phyloP scores from a whole-genome alignment of 2,329 filamentous ascomycete species.

The Colletotrichum endophyticum region DNA sequence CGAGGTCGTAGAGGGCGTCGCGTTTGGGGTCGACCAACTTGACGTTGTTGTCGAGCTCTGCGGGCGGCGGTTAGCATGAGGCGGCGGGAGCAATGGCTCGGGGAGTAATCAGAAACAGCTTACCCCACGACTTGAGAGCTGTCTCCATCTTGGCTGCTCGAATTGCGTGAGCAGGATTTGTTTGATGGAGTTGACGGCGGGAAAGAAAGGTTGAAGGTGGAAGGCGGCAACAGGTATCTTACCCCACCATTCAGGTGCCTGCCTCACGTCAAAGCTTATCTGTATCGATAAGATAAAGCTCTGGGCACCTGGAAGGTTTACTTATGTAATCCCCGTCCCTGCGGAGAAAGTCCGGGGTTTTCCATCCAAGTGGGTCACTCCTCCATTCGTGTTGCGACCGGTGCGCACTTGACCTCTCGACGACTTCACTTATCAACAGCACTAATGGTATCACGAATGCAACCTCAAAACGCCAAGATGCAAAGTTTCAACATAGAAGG shows the following conservation, averaged over 20 bases:
- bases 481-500: neutral
- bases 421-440: neutral
- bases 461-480: neutral
- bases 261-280: neutral
- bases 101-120: neutral
- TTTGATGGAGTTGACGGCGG: neutral
- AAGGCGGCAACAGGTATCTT: neutral
- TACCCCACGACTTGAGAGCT: constrained; percentile 33
- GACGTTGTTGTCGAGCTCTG: constrained; percentile 88
- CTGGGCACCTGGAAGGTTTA: neutral
- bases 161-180: neutral
- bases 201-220: neutral
- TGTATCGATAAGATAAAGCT: constrained; percentile 20
- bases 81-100: neutral
- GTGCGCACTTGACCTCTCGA: neutral
- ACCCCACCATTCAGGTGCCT: constrained; percentile 14
- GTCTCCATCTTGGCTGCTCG: constrained; percentile 28
- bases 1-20: constrained; percentile 91
- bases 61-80: neutral
- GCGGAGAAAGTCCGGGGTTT: neutral
- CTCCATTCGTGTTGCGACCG: neutral
- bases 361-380: neutral
- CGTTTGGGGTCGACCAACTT: constrained; percentile 83
- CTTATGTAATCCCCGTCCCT: neutral
- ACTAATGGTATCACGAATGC: neutral